Evolutionary conservation across 2,329 filamentous ascomycete species (phyloP).

Genomic region (Fusarium buharicum): DNA sequence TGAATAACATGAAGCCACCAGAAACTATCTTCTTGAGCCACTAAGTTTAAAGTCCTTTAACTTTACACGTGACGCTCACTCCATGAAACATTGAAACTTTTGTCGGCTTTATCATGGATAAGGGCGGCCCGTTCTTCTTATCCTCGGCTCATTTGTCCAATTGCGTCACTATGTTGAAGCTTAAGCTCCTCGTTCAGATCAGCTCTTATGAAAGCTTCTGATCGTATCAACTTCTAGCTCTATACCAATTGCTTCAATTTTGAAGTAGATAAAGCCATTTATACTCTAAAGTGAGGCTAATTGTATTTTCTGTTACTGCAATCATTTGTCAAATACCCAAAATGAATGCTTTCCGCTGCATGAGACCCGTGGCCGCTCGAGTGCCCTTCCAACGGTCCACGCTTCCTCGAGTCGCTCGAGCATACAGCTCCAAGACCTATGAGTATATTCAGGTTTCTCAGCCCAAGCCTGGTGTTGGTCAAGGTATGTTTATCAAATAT

Average conservation of each 20-base stretch:
- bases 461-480: conserved; percentile 87
- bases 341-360: conserved; percentile 66
- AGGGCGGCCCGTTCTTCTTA: conserved; percentile 35
- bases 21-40: neutral
- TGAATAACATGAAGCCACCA: neutral
- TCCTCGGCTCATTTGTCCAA: conserved; percentile 44
- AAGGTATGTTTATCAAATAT: conserved; percentile 67
- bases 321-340: conserved; percentile 26
- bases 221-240: conserved; percentile 15
- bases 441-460: conserved; percentile 84
- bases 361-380: conserved; percentile 66
- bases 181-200: conserved; percentile 31
- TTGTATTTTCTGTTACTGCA: conserved; percentile 1
- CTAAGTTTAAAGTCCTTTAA: neutral
- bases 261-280: neutral
- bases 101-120: conserved; percentile 39
- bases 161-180: conserved; percentile 43
- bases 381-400: conserved; percentile 64
- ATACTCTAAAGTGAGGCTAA: neutral
- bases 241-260: conserved; percentile 6
- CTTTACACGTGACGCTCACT: conserved; percentile 36
- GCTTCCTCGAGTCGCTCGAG: conserved; percentile 65
- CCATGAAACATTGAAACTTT: neutral
- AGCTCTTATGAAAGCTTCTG: conserved; percentile 24
- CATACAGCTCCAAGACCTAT: conserved; percentile 69